A percentile compares a stretch with the other conserved stretches of the same genome.
Evolutionary conservation across 164 flowering plant genomes (phyloP).

Genomic region (Stephania cephalantha): DNA sequence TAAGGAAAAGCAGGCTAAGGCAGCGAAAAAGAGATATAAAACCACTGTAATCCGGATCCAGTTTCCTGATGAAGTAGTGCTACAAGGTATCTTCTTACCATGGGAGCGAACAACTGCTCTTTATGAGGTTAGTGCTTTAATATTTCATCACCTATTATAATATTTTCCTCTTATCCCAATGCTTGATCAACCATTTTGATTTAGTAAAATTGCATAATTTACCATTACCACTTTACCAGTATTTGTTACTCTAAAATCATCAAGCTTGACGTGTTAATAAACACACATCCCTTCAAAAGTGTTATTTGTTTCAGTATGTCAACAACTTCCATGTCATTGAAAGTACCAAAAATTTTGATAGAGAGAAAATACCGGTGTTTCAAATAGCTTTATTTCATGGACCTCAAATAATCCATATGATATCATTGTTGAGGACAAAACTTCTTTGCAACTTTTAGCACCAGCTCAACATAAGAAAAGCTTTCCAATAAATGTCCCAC

Average conservation of each 20-base stretch:
- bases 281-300: neutral
- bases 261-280: neutral
- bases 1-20: conserved; percentile 86
- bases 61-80: conserved; percentile 92
- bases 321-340: too few relatives aligned
- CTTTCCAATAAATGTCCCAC: too few relatives aligned
- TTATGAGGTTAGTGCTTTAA: conserved; percentile 61
- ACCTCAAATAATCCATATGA: too few relatives aligned
- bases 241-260: neutral
- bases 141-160: neutral
- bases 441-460: too few relatives aligned
- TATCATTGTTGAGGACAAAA: too few relatives aligned
- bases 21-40: conserved; percentile 55
- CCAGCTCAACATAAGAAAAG: too few relatives aligned
- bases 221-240: too few relatives aligned
- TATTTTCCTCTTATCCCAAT: neutral
- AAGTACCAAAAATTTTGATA: too few relatives aligned
- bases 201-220: neutral
- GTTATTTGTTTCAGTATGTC: too few relatives aligned
- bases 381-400: too few relatives aligned
- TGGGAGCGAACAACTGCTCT: conserved; percentile 69
- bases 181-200: neutral
- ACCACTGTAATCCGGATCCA: conserved; percentile 69
- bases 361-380: too few relatives aligned
- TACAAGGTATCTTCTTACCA: conserved; percentile 81